Conservation (phyloP, 148 eudicot species). For the Chenopodium album region DNA sequence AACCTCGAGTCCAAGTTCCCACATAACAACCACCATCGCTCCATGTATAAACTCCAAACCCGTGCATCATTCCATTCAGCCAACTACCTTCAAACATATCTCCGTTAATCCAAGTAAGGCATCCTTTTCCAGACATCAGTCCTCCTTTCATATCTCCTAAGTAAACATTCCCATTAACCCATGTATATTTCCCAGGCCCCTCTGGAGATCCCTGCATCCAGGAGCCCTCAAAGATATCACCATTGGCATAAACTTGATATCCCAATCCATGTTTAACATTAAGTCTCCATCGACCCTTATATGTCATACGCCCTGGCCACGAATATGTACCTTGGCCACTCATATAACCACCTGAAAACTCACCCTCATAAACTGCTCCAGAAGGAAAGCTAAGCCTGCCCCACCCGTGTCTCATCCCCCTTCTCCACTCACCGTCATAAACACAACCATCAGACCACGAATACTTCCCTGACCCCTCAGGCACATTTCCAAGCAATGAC, state of each 20-base stretch:
- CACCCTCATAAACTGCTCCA: constrained; percentile 85
- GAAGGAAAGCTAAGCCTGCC: constrained; percentile 82
- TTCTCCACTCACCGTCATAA: constrained; percentile 89
- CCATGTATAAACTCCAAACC: constrained; percentile 93
- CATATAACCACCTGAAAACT: constrained; percentile 92
- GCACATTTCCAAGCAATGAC: constrained; percentile 61
- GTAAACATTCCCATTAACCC: constrained; percentile 81
- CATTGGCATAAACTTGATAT: constrained; percentile 67
- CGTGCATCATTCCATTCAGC: constrained; percentile 88
- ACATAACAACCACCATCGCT: constrained; percentile 83
- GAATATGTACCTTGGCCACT: constrained; percentile 74
- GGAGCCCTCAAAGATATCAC: constrained; percentile 88
- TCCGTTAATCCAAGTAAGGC: constrained; percentile 82
- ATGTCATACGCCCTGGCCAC: constrained; percentile 52
- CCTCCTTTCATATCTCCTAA: constrained; percentile 94
- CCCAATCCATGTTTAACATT: constrained; percentile 94
- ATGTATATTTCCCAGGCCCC: constrained; percentile 91
- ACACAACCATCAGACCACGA: constrained; percentile 78
- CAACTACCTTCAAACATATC: constrained; percentile 94
- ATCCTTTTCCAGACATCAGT: constrained; percentile 87
- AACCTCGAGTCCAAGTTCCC: constrained; percentile 95
- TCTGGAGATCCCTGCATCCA: constrained; percentile 93
- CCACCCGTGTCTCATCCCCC: constrained; percentile 83
- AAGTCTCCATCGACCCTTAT: constrained; percentile 85
- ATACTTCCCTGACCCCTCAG: constrained; percentile 88